Evolutionary conservation across 495 filamentous ascomycete species (phyloP).

Genomic region (Penicillium bialowiezense): DNA sequence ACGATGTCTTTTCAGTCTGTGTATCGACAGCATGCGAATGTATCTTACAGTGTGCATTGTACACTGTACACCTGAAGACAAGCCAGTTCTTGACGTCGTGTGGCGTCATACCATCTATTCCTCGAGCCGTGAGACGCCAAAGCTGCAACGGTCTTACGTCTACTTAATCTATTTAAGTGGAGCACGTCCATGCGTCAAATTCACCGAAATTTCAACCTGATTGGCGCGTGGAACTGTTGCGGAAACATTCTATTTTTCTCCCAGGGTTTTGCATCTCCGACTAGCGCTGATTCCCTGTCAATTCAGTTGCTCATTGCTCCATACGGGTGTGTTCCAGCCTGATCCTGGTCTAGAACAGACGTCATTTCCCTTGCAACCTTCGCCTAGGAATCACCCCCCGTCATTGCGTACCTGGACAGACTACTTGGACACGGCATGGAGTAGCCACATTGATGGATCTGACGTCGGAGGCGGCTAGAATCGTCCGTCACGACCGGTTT

Average conservation of each 20-base stretch:
- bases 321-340: slow-evolving; percentile 15
- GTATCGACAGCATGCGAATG: too few relatives aligned
- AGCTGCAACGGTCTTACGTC: slow-evolving; percentile 19
- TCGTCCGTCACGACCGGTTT: slow-evolving; percentile 13
- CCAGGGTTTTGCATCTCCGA: background rate
- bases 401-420: background rate
- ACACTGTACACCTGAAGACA: background rate
- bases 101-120: slow-evolving; percentile 16
- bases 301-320: background rate
- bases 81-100: slow-evolving; percentile 12
- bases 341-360: slow-evolving; percentile 8
- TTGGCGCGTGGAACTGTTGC: slow-evolving; percentile 9
- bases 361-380: slow-evolving; percentile 11
- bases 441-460: slow-evolving; percentile 5
- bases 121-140: background rate
- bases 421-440: too few relatives aligned
- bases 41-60: too few relatives aligned
- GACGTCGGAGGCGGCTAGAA: slow-evolving; percentile 32
- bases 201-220: slow-evolving; percentile 4
- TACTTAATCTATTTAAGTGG: slow-evolving; percentile 27
- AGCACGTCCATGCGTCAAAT: slow-evolving; percentile 10
- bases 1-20: too few relatives aligned
- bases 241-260: slow-evolving; percentile 1
- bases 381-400: background rate
- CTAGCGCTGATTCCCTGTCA: background rate